These are phyloP conservation scores for Phytophthora lateralis DNA, from an alignment of 352 stramenopile species.

Conservation along the genomic window DNA sequence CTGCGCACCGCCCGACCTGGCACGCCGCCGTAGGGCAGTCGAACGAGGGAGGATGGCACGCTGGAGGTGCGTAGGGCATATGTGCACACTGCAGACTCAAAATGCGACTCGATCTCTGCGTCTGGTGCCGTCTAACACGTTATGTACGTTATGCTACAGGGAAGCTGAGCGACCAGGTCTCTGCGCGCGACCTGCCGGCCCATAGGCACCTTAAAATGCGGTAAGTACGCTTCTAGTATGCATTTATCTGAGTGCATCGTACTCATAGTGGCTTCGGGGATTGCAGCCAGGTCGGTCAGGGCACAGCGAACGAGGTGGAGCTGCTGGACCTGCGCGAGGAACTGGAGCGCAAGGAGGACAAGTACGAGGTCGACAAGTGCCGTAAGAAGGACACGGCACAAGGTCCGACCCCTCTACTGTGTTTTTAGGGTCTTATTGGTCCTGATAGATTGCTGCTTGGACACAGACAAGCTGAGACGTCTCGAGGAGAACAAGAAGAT, in stretches of 20 bases:
- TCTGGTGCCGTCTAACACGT: neutral
- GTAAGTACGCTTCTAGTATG: slow-evolving; percentile 29
- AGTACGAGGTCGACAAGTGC: slow-evolving; percentile 78
- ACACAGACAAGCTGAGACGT: slow-evolving; percentile 62
- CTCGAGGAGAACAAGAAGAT: slow-evolving; percentile 88
- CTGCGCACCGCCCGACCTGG: slow-evolving; percentile 86
- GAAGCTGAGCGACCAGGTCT: slow-evolving; percentile 81
- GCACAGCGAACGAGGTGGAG: slow-evolving; percentile 79
- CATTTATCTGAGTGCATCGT: neutral
- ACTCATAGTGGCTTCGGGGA: neutral
- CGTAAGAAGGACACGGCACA: slow-evolving; percentile 82
- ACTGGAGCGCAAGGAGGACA: slow-evolving; percentile 72
- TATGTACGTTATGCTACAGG: slow-evolving; percentile 36
- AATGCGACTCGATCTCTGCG: neutral
- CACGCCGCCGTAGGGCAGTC: slow-evolving; percentile 85
- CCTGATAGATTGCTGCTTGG: slow-evolving; percentile 2
- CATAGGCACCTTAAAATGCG: slow-evolving; percentile 87
- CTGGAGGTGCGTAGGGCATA: slow-evolving; percentile 49
- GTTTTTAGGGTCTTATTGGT: neutral
- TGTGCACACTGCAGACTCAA: neutral
- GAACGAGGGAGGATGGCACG: slow-evolving; percentile 87
- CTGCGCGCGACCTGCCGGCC: slow-evolving; percentile 77
- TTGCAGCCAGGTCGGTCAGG: slow-evolving; percentile 80
- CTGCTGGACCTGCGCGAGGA: slow-evolving; percentile 76
- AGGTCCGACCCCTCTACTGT: slow-evolving; percentile 32